These are phyloP conservation scores for Allium cepa DNA, from an alignment of 106 monocot species.

Conservation along the genomic window DNA sequence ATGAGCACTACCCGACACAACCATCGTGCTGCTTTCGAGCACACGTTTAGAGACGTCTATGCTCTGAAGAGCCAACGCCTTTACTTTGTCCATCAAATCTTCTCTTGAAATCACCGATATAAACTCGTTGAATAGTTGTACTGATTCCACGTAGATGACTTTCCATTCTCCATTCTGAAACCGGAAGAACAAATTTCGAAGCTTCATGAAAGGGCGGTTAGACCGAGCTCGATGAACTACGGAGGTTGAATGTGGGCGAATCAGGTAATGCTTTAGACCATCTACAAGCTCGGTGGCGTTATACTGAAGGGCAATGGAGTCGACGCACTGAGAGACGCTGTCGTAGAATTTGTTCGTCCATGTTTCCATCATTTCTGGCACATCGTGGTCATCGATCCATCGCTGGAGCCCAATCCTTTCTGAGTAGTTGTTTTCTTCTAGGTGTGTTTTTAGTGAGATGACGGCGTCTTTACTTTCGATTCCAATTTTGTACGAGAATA, in stretches of 20 bases:
- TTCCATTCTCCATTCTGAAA: constrained; percentile 25
- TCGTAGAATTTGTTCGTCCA: constrained; percentile 27
- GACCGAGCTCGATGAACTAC: background rate
- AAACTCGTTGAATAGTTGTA: constrained; percentile 17
- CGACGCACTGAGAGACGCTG: constrained; percentile 21
- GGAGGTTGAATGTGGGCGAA: constrained; percentile 8
- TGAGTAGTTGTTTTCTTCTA: constrained; percentile 32
- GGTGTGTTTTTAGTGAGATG: constrained; percentile 25
- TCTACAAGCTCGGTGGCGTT: constrained; percentile 35
- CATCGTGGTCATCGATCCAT: constrained; percentile 39
- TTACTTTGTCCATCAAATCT: constrained; percentile 38
- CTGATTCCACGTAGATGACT: constrained; percentile 19
- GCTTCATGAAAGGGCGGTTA: constrained; percentile 18
- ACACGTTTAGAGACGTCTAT: constrained; percentile 25
- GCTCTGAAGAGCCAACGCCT: constrained; percentile 34
- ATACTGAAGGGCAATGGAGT: constrained; percentile 29
- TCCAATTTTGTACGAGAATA: constrained; percentile 47
- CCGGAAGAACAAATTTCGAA: constrained; percentile 12
- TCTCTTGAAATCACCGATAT: constrained; percentile 22
- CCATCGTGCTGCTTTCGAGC: constrained; percentile 26
- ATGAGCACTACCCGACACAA: constrained; percentile 25
- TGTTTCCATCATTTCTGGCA: constrained; percentile 30
- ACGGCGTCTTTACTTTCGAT: constrained; percentile 41
- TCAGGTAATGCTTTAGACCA: constrained; percentile 28
- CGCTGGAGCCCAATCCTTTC: constrained; percentile 32